Evolutionary conservation across 306 rosid species (phyloP), one percentile per base, ranked within the genome.

Genomic region (Styphnolobium japonicum): DNA sequence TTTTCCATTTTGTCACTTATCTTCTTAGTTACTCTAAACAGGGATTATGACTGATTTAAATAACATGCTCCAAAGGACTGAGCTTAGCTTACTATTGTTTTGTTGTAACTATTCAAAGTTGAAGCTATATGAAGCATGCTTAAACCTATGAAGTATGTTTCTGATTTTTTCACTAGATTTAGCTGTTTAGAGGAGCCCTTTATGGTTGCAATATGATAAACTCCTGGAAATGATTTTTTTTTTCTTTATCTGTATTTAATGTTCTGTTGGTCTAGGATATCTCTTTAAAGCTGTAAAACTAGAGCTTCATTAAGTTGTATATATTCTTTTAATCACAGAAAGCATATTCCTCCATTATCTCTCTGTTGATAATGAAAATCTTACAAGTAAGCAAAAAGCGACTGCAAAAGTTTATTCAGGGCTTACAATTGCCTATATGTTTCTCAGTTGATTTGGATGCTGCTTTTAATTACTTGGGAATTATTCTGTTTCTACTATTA

Each of bases 391-490:
- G 61, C 21, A 27, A 46, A 18, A 27, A 27, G 31, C 1, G 31
- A 27, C 31, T 3, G 1, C 31, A 27, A 27, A 27, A 40, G 16
- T 72, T 43, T 42, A 51, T 62, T 21, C 42, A 5, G 14, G 4
- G 62, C 21, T 42, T 71, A 40, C 64, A 52, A 15, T 72, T 73
- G 42, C 69, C 48, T 72, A 11, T 9, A 18, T 22, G 34, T 62
- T 69, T 40, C 51, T 55, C 46, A 22, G 36, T 56, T 78, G 64
- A 81, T 58, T 53, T 19, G 40, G 22, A 6, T 78, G 75, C 77
- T 36, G 11, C 40, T 25, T 31, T 29, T 48, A 25, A 27, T 40
- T 58, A n/a, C 10, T 36, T 36, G 21, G 37, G 71, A 79, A 48
- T 16, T 43, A 46, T 55, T 75, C 10, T 27, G 31, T 27, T 27